Base-by-base conservation (phyloP, 1,284 basidiomycete genomes). In the Limonomyces culmigenus region DNA sequence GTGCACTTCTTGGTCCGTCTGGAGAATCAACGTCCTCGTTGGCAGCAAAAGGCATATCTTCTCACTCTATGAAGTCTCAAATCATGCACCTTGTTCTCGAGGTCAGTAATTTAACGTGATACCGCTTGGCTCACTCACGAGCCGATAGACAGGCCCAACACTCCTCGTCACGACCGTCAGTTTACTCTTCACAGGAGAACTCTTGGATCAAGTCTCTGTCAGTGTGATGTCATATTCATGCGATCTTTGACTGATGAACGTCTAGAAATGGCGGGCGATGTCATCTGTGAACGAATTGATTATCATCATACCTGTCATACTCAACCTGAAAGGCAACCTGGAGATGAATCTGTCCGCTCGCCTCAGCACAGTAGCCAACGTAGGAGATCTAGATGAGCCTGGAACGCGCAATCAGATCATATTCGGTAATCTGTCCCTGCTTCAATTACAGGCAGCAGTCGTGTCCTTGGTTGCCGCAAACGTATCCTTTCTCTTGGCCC, bases 301-400 rank as follows among this genome's bases (percentile, higher is more conserved):
- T 49, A 92, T 97, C 63, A 84, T 97, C 39, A 79, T 96, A 5
- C 92, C 93, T 10, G 91, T 95, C 46, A 64, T 97, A 16, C 70
- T 93, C 45, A 98, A 97, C 49, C 73, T 98, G 42, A 96, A 96
- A 52, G 93, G 93, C 13, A 96, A 96, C 47, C 70, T 97, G 32
- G 91, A 93, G 57, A 92, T 93, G 85, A 92, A 91, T 44, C 71
- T 85, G 11, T 83, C 78, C 10, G 77, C 80, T 3, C 65, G 79
- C n/a, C 58, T 84, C 12, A 70, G 72, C 3, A 85, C 81, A 1
- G 71, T 76, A 3, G 75, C 72, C 21, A 87, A 95, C 47, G 77
- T 92, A 33, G 91, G 92, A 37, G 78, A 91, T 44, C 72, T 97
- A 4, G 89, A 96, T 51, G 68, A 76, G 15, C 71, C 74, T 0